phyloP scores from a whole-genome alignment of 345 rosid species.

The Dipteronia sinensis region DNA sequence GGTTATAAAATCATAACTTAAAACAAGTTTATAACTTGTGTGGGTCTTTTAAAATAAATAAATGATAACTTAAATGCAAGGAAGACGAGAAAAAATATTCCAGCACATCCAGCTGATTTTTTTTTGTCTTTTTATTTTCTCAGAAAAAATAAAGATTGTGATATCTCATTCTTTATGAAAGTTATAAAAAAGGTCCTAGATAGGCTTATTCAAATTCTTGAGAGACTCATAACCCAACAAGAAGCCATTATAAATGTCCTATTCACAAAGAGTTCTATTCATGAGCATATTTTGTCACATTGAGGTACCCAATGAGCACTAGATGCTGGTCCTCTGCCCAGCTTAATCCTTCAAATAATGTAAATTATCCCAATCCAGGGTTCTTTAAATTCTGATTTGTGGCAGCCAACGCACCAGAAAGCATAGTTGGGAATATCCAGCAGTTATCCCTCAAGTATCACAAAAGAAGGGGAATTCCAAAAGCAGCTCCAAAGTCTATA shows the following conservation, averaged over 20 bases:
- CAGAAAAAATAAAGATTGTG: not conserved
- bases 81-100: not conserved
- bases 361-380: not conserved
- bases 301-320: not conserved
- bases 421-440: not conserved
- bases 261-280: constrained; percentile 5
- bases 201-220: constrained; percentile 2
- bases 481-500: not conserved
- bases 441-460: not conserved
- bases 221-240: not conserved
- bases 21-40: not conserved
- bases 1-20: not conserved
- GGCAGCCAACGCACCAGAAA: not conserved
- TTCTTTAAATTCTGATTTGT: not conserved
- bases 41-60: not conserved
- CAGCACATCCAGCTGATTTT: not conserved
- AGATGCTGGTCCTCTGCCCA: not conserved
- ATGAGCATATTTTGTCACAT: not conserved
- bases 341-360: not conserved
- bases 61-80: not conserved
- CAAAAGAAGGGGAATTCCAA: not conserved
- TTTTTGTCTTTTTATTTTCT: not conserved
- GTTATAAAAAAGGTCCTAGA: not conserved
- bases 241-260: not conserved
- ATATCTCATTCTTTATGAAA: not conserved